These are phyloP conservation scores for Vanilla planifolia DNA, from an alignment of 106 monocot genomes.

Conservation along the genomic window DNA sequence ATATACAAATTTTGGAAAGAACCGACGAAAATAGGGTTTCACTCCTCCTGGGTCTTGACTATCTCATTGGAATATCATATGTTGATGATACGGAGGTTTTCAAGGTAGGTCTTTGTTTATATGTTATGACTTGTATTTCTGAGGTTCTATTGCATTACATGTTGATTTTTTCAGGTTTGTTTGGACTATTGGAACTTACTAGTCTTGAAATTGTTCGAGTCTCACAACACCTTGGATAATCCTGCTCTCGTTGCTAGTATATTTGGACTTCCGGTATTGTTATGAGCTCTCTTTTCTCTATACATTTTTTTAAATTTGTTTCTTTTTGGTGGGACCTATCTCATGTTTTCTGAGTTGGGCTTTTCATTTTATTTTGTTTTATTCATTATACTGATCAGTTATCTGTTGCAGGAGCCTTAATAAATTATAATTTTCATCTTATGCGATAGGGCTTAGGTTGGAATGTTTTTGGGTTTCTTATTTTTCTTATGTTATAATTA, in stretches of 20 bases:
- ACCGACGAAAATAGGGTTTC: conserved; percentile 60
- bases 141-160: not conserved
- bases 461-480: no score
- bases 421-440: no score
- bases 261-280: conserved; percentile 86
- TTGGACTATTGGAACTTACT: conserved; percentile 97
- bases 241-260: conserved; percentile 67
- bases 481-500: no score
- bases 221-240: conserved; percentile 67
- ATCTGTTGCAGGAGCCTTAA: no score
- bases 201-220: conserved; percentile 87
- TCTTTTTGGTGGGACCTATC: not conserved
- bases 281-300: not conserved
- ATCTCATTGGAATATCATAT: conserved; percentile 94
- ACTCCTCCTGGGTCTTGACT: conserved; percentile 84
- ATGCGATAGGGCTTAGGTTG: no score
- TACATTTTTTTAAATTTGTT: not conserved
- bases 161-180: conserved; percentile 58
- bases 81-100: conserved; percentile 99
- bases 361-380: no score
- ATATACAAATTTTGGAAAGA: conserved; percentile 80
- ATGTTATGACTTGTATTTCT: not conserved
- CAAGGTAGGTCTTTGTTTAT: conserved; percentile 45
- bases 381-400: no score
- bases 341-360: not conserved